These are phyloP conservation scores for Colletotrichum sp. DNA, from an alignment of 2,329 filamentous ascomycete genomes.

Conservation along the genomic window DNA sequence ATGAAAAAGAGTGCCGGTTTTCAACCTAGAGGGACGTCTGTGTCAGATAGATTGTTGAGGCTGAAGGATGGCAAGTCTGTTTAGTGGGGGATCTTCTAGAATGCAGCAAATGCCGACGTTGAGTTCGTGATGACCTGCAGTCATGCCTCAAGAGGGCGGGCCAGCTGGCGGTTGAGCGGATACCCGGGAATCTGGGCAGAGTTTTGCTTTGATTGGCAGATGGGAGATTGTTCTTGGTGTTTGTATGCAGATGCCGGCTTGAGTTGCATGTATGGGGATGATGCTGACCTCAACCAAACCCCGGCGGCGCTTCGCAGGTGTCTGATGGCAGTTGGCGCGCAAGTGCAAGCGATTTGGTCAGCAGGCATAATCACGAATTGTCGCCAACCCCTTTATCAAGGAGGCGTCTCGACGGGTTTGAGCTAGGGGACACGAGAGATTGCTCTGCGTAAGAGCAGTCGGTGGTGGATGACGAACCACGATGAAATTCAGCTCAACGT, in stretches of 20 bases:
- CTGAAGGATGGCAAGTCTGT: neutral
- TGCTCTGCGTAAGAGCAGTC: neutral
- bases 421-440: neutral
- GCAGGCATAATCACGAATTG: neutral
- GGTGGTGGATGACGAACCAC: neutral
- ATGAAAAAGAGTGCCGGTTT: neutral
- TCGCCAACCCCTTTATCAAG: neutral
- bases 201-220: neutral
- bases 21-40: neutral
- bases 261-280: slow-evolving; percentile 2
- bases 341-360: neutral
- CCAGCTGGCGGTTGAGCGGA: neutral
- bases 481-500: neutral
- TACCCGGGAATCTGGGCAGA: neutral
- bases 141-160: neutral
- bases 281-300: neutral
- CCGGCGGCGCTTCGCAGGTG: neutral
- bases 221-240: neutral
- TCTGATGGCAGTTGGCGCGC: neutral
- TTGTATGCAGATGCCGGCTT: neutral
- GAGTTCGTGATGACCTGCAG: slow-evolving; percentile 5
- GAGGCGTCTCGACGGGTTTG: neutral
- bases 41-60: slow-evolving; percentile 5
- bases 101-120: neutral
- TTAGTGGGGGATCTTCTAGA: slow-evolving; percentile 8